These are phyloP conservation scores for Candida sakaeoensis DNA, from an alignment of 805 yeast genomes.

Conservation along the genomic window DNA sequence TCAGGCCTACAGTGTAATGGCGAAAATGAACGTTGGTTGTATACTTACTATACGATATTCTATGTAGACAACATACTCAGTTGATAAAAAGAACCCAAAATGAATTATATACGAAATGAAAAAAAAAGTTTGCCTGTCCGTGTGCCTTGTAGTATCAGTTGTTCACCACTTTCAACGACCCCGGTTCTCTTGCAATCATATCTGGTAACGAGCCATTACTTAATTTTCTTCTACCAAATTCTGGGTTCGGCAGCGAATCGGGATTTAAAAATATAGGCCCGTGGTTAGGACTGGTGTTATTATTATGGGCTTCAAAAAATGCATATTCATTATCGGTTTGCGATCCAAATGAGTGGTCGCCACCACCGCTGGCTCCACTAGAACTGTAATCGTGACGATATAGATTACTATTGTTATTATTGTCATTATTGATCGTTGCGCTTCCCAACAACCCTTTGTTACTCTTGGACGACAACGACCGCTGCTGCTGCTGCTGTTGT, in stretches of 20 bases:
- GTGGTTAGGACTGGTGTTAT: conserved; percentile 1
- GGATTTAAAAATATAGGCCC: conserved; percentile 7
- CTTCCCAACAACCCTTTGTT: background rate
- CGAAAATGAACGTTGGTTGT: no score
- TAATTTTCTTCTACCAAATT: conserved; percentile 45
- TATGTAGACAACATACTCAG: no score
- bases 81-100: background rate
- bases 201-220: conserved; percentile 57
- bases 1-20: no score
- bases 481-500: no score
- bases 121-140: no score
- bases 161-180: conserved; percentile 52
- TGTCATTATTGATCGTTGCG: background rate
- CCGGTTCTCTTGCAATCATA: conserved; percentile 40
- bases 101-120: no score
- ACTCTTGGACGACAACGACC: conserved; percentile 4
- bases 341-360: conserved; percentile 10
- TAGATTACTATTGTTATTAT: background rate
- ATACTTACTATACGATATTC: no score
- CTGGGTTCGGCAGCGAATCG: conserved; percentile 15
- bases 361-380: conserved; percentile 12
- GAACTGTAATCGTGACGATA: conserved; percentile 10
- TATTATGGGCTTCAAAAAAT: background rate
- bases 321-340: conserved; percentile 11
- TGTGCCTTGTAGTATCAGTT: conserved; percentile 5